Evolutionary conservation across 805 yeast species (phyloP).

Genomic region (Wickerhamiella dianesei): DNA sequence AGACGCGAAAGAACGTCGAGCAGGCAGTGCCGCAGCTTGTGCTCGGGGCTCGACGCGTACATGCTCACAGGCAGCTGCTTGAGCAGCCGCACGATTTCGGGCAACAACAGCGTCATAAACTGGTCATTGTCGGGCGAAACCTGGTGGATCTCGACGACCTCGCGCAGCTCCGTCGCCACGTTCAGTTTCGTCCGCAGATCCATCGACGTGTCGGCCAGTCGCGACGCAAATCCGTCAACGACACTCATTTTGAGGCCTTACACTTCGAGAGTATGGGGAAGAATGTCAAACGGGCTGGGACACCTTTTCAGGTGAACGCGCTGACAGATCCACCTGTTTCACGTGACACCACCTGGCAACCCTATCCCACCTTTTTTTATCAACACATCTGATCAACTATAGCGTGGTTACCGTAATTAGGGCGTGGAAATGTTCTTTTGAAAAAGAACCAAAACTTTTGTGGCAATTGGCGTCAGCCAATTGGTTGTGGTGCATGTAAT

Average conservation of each 20-base stretch:
- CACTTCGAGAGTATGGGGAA: not conserved
- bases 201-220: constrained; percentile 19
- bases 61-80: constrained; percentile 40
- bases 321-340: not conserved
- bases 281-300: not conserved
- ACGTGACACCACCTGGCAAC: no score
- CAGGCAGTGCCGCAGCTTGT: constrained; percentile 56
- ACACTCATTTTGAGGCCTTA: constrained; percentile 9
- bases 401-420: no score
- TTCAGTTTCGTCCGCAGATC: constrained; percentile 53
- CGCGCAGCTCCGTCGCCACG: constrained; percentile 68
- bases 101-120: constrained; percentile 56
- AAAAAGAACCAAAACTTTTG: no score
- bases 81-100: constrained; percentile 51
- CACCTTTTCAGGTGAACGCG: not conserved
- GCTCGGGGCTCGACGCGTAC: constrained; percentile 15
- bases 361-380: no score
- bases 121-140: constrained; percentile 70
- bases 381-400: no score
- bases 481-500: no score
- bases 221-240: constrained; percentile 17
- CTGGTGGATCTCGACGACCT: constrained; percentile 71
- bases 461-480: no score
- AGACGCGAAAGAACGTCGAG: constrained; percentile 71
- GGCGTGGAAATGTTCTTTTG: no score